Evolutionary conservation across 345 rosid species (phyloP).

Genomic region (Arabidopsis arenosa): DNA sequence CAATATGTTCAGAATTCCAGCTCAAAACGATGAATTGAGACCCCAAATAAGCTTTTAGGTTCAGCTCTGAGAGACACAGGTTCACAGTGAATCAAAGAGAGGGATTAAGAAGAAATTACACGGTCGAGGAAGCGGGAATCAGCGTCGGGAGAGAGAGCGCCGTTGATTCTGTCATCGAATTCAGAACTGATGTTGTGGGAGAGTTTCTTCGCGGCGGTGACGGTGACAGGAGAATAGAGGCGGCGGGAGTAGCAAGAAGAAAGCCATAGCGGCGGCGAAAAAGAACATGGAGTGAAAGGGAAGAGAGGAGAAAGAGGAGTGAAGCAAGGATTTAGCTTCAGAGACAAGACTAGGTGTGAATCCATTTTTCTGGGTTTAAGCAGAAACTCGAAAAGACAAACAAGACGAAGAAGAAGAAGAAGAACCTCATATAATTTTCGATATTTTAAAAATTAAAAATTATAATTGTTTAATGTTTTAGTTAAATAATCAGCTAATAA

Average conservation of each 20-base stretch:
- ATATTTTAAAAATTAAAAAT: not conserved
- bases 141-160: slow-evolving; percentile 55
- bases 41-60: not conserved
- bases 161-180: slow-evolving; percentile 63
- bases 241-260: slow-evolving; percentile 43
- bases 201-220: slow-evolving; percentile 44
- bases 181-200: slow-evolving; percentile 52
- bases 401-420: not conserved
- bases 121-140: slow-evolving; percentile 86
- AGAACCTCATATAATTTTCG: not conserved
- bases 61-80: not conserved
- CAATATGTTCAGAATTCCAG: not conserved
- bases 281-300: slow-evolving; percentile 32
- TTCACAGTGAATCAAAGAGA: not conserved
- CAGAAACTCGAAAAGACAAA: slow-evolving; percentile 15
- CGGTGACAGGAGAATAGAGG: slow-evolving; percentile 41
- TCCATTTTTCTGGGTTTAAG: slow-evolving; percentile 45
- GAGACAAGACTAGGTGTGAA: slow-evolving; percentile 37
- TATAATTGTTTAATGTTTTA: no score
- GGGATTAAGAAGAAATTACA: slow-evolving; percentile 42
- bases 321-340: slow-evolving; percentile 40
- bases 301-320: slow-evolving; percentile 29
- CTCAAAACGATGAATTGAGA: not conserved
- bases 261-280: slow-evolving; percentile 36
- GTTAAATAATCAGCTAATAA: not conserved